Base-by-base conservation (phyloP, 1,139 yeast genomes). In the Nakaseomyces kungkrabaensis region DNA sequence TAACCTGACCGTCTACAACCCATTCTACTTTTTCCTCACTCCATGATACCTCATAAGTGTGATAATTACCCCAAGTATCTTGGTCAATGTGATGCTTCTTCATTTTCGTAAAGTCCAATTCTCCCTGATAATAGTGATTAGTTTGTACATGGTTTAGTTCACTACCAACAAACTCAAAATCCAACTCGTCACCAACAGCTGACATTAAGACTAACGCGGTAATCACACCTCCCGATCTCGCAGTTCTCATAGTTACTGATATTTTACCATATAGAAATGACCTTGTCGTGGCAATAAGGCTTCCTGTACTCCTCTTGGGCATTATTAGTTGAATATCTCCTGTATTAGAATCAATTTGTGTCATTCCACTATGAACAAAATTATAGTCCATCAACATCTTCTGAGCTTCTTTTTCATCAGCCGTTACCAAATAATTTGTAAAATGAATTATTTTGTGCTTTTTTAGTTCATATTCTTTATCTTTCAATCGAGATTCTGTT, bases 151-250 rank as follows among this genome's bases (percentile, higher is more conserved):
- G 62, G 17, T 73, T 72, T 57, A 85, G 72, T 60, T 85, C 78
- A 59, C 77, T 76, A 49, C 97, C 97, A 49, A 88, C 79, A 56
- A 82, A 83, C 70, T 90, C 97, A 63, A 72, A 84, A 75, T 90
- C 97, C 59, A 90, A 78, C 72, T 90, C 97, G 70, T 90, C 97
- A 67, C 86, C 85, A 43, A 85, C 87, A 57, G 87, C 87, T 1
- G 95, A 85, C 70, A 82, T 85, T 51, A 88, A 69, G 60, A 89
- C 89, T 59, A 85, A 78, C 17, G 96, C 94, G 9, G 95, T 77
- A 51, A 90, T 78, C 34, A 90, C 96, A 67, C 97, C 97, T 29
- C 54, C 51, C 6, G 66, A 62, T 40, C 65, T 52, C 4, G 65
- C 62, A 1, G 67, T 55, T 50, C 56, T 65, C 58, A 66, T 48